Evolutionary conservation across 352 stramenopile species (phyloP).

Genomic region (Globisporangium ultimum): DNA sequence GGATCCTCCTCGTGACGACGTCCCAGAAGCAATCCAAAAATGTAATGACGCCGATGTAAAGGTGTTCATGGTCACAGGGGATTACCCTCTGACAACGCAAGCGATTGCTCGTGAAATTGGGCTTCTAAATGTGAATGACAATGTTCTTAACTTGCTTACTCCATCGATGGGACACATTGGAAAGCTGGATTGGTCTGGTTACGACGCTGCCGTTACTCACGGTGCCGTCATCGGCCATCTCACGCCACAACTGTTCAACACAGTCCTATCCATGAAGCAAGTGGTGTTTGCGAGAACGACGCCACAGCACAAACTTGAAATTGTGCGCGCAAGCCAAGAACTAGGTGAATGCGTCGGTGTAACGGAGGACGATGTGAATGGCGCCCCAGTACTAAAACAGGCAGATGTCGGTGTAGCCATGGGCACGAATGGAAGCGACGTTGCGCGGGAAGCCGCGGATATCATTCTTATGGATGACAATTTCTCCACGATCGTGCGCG

Average conservation of each 20-base stretch:
- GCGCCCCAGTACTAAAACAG: conserved; percentile 53
- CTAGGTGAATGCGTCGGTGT: conserved; percentile 48
- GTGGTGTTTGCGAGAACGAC: conserved; percentile 95
- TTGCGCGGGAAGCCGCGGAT: conserved; percentile 91
- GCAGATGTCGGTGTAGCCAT: conserved; percentile 97
- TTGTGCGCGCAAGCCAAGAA: conserved; percentile 39
- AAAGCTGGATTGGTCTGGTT: conserved; percentile 24
- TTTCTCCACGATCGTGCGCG: conserved; percentile 92
- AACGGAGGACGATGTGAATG: conserved; percentile 75
- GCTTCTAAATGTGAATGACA: conserved; percentile 48
- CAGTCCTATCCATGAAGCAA: conserved; percentile 34
- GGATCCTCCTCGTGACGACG: conserved; percentile 84
- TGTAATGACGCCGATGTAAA: conserved; percentile 86
- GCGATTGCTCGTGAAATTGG: conserved; percentile 83
- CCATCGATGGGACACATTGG: conserved; percentile 8
- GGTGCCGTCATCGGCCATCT: conserved; percentile 27
- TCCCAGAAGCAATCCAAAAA: conserved; percentile 67
- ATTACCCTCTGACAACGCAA: conserved; percentile 81
- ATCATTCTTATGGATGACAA: conserved; percentile 96
- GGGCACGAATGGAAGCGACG: conserved; percentile 93
- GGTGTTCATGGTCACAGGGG: conserved; percentile 92
- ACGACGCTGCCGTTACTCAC: conserved; percentile 65
- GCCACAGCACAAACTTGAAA: conserved; percentile 37
- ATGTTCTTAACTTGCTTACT: conserved; percentile 34
- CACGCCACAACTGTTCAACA: conserved; percentile 25